These are phyloP conservation scores for Phytomonas sp. DNA, from an alignment of 208 protist genomes.

Conservation along the genomic window DNA sequence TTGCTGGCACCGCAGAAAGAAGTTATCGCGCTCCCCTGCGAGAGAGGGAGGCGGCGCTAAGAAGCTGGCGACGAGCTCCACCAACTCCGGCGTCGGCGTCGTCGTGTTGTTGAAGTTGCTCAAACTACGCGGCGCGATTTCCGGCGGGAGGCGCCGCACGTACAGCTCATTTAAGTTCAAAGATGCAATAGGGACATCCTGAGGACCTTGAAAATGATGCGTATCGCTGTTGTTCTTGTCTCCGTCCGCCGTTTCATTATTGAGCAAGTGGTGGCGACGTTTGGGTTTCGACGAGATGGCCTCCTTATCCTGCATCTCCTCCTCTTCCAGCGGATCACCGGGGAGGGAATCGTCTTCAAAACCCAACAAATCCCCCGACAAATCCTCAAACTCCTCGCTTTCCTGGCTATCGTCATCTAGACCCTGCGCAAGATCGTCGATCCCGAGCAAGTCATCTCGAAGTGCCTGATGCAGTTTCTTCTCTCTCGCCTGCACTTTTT, in stretches of 20 bases:
- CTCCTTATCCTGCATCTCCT: background rate
- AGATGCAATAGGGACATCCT: background rate
- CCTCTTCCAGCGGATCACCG: too few species aligned
- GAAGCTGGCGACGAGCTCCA: slow-evolving; percentile 35
- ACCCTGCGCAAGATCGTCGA: slow-evolving; percentile 9
- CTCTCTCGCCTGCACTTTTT: background rate
- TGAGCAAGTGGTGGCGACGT: background rate
- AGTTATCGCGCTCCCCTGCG: background rate
- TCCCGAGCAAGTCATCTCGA: slow-evolving; percentile 18
- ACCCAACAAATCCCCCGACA: too few species aligned
- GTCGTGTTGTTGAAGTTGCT: slow-evolving; percentile 59
- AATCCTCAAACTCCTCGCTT: background rate
- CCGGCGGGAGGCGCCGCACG: slow-evolving; percentile 62
- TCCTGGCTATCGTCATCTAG: background rate
- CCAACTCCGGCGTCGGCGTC: slow-evolving; percentile 47
- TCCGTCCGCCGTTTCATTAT: too few species aligned
- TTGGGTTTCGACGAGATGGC: background rate
- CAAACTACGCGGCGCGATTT: slow-evolving; percentile 60
- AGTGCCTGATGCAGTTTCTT: slow-evolving; percentile 12
- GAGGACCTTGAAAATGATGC: too few species aligned
- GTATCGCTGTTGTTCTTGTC: too few species aligned
- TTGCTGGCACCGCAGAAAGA: slow-evolving; percentile 11
- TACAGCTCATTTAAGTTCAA: slow-evolving; percentile 48
- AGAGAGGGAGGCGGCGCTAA: slow-evolving; percentile 62
- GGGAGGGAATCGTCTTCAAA: too few species aligned